These are phyloP conservation scores for Rhizopogon vulgaris DNA, from an alignment of 768 basidiomycete species.

Conservation along the genomic window DNA sequence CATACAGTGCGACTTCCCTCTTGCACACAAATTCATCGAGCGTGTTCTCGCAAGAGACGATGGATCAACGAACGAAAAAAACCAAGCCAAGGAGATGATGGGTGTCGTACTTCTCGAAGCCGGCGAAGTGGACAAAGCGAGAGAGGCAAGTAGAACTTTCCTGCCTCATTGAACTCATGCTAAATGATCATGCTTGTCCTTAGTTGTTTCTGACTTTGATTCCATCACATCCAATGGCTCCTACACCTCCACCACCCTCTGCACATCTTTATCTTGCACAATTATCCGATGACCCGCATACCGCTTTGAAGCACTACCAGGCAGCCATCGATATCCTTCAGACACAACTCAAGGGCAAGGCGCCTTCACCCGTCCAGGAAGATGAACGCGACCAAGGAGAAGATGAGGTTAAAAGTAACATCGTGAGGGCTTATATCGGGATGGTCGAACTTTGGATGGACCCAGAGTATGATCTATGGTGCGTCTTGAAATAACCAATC, in stretches of 20 bases:
- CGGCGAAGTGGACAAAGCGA: conserved; percentile 71
- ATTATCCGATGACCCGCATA: conserved; percentile 64
- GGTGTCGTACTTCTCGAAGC: conserved; percentile 75
- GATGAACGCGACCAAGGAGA: conserved; percentile 37
- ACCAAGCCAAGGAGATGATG: conserved; percentile 72
- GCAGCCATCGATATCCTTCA: conserved; percentile 70
- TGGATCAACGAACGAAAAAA: conserved; percentile 37
- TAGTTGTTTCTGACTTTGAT: conserved; percentile 60
- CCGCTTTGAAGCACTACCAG: conserved; percentile 71
- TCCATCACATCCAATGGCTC: conserved; percentile 55
- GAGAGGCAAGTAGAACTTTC: conserved; percentile 42
- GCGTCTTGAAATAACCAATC: conserved; percentile 16
- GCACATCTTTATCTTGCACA: conserved; percentile 90
- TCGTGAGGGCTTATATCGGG: conserved; percentile 74
- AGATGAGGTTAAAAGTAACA: conserved; percentile 55
- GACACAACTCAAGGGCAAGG: conserved; percentile 71
- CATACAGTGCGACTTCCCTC: conserved; percentile 78
- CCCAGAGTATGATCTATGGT: conserved; percentile 83
- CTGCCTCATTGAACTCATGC: not conserved
- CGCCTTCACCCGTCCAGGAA: conserved; percentile 32
- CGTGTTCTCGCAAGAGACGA: conserved; percentile 60
- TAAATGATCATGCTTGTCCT: not conserved
- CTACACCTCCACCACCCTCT: conserved; percentile 59
- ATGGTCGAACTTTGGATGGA: conserved; percentile 99
- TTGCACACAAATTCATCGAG: conserved; percentile 66